phyloP scores from a whole-genome alignment of 2,329 filamentous ascomycete genomes.

The Colletotrichum tropicale region DNA sequence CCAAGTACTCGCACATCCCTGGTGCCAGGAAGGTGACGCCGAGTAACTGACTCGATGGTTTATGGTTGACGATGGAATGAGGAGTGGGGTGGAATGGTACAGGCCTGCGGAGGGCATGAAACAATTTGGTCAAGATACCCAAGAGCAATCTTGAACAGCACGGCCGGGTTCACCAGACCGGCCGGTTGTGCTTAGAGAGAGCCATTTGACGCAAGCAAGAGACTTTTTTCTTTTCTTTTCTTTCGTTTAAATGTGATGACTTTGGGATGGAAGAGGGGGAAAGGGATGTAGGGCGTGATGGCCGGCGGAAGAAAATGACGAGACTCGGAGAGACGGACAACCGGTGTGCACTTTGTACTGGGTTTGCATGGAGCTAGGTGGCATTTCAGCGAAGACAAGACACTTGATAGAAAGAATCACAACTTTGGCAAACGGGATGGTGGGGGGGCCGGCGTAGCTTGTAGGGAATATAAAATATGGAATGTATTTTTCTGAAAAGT shows the following conservation, averaged over 20 bases:
- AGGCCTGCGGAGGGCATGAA: not conserved
- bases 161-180: not conserved
- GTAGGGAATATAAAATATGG: not conserved
- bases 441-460: not conserved
- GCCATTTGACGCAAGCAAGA: slow-evolving; percentile 17
- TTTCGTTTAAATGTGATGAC: not conserved
- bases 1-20: slow-evolving; percentile 87
- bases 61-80: not conserved
- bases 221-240: not conserved
- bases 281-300: not conserved
- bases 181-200: slow-evolving; percentile 14
- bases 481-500: not conserved
- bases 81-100: not conserved
- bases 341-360: not conserved
- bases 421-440: not conserved
- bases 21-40: slow-evolving; percentile 54
- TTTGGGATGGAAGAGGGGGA: not conserved
- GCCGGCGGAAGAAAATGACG: not conserved
- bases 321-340: not conserved
- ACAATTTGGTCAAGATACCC: slow-evolving; percentile 21
- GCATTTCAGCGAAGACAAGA: not conserved
- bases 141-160: slow-evolving; percentile 21
- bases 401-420: not conserved
- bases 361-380: not conserved
- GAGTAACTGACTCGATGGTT: slow-evolving; percentile 5